Evolutionary conservation across 148 eudicot genomes (phyloP).

Genomic region (Diospyros kaki): DNA sequence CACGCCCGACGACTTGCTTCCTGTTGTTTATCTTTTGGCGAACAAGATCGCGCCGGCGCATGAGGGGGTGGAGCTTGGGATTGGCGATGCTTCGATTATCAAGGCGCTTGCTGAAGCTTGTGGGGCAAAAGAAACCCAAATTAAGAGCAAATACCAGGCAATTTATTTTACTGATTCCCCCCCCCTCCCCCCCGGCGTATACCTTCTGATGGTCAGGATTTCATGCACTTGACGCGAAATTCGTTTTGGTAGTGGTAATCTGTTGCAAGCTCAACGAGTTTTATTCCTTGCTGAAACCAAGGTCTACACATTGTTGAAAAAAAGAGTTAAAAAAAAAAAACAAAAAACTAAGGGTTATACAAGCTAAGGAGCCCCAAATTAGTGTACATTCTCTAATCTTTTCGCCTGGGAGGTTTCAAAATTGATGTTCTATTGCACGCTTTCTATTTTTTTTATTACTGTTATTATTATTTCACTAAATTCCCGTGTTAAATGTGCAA

Average conservation of each 20-base stretch:
- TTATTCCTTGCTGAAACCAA: too few relatives aligned
- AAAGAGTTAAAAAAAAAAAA: too few relatives aligned
- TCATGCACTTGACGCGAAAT: background rate
- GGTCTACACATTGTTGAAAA: too few relatives aligned
- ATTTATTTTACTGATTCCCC: background rate
- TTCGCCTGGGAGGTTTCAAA: background rate
- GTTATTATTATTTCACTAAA: too few relatives aligned
- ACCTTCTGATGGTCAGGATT: background rate
- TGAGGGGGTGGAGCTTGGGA: slow-evolving; percentile 86
- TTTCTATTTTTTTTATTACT: too few relatives aligned
- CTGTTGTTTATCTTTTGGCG: slow-evolving; percentile 71
- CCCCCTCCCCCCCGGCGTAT: background rate
- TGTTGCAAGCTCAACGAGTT: too few relatives aligned
- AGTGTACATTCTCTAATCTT: background rate
- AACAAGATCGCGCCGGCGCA: slow-evolving; percentile 84
- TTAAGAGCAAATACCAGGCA: slow-evolving; percentile 65
- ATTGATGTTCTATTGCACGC: too few relatives aligned
- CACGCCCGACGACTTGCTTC: slow-evolving; percentile 65
- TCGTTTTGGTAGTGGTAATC: background rate
- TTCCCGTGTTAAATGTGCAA: too few relatives aligned
- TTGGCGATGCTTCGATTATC: slow-evolving; percentile 79
- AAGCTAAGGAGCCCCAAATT: background rate
- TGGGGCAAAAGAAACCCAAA: slow-evolving; percentile 55
- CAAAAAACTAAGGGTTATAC: background rate
- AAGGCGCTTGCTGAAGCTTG: slow-evolving; percentile 88